Evolutionary conservation across 495 filamentous ascomycete genomes (phyloP), one percentile per base, ranked within the genome.

Genomic region (Daldinia bambusicola): DNA sequence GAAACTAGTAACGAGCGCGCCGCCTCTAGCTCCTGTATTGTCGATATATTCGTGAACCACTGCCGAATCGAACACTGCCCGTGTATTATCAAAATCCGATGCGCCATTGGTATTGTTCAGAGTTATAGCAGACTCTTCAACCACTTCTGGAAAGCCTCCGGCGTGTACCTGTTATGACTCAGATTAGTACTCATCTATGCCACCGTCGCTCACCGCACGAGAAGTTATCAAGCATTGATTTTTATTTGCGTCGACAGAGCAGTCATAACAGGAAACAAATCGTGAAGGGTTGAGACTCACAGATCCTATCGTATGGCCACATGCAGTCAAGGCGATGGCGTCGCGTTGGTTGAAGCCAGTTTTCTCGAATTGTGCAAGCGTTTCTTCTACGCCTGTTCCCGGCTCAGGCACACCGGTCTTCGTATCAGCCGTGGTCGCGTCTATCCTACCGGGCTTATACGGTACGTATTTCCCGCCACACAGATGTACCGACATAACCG

Each of bases 271-370:
- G 34, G 34, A 10, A 36, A 10, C 34, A 6, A 36, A 6, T 36
- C 34, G 9, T 36, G 6, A 36, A 10, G 6, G 0, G n/a, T 18
- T 18, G 6, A 1, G 9, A 66, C 72, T 77, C 26, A 69, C 77
- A 14, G 81, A 83, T 53, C 85, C 84, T 36, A 87, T 69, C 5
- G 85, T 80, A 63, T 87, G 85, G 2, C 85, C 85, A 69, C 84
- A 86, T 12, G 84, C 84, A 6, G 79, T 82, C 63, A 86, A 77
- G 14, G 68, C 76, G 43, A 88, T 85, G 67, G 84, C 83, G 55
- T 86, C 81, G 6, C 76, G 76, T 5, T 61, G 71, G 55, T 81
- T 78, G 66, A 83, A 84, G 1, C 85, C 84, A 18, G 82, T 72
- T 58, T 81, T 74, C 7, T 61, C 26, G 48, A 85, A 85, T 53